These are phyloP conservation scores for Triticum turgidum DNA, from an alignment of 176 grass and related monocot species.

Conservation along the genomic window DNA sequence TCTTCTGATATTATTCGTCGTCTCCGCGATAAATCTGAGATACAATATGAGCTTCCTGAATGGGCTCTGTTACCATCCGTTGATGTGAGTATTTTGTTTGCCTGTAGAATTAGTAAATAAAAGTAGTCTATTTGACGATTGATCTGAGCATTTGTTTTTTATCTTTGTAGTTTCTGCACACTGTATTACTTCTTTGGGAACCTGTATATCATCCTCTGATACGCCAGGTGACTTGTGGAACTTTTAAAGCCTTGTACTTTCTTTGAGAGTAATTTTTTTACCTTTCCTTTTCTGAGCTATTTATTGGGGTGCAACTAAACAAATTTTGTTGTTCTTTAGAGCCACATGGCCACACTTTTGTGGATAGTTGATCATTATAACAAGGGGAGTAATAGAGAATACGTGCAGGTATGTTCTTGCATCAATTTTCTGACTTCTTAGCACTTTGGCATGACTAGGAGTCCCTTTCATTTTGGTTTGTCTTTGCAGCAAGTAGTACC, in stretches of 20 bases:
- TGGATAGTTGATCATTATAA: neutral
- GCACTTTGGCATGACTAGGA: neutral
- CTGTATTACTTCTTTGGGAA: conserved; percentile 3
- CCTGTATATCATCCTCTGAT: conserved; percentile 30
- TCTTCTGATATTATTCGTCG: neutral
- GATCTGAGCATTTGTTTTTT: neutral
- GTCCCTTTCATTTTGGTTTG: neutral
- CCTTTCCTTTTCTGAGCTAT: neutral
- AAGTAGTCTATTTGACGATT: neutral
- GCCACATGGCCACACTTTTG: neutral
- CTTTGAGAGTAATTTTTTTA: neutral
- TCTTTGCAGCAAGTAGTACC: neutral
- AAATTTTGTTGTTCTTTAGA: neutral
- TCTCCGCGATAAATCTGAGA: neutral
- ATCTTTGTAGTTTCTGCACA: neutral
- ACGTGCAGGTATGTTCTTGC: neutral
- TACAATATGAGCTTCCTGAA: neutral
- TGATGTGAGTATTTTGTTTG: neutral
- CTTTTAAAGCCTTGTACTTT: neutral
- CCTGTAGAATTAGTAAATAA: neutral
- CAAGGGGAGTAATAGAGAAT: neutral
- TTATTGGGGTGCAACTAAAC: neutral
- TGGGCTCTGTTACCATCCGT: neutral
- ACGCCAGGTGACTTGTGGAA: neutral
- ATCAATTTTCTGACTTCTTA: neutral